phyloP scores from a whole-genome alignment of 2,329 filamentous ascomycete species.

The Westerdykella aurantiaca region DNA sequence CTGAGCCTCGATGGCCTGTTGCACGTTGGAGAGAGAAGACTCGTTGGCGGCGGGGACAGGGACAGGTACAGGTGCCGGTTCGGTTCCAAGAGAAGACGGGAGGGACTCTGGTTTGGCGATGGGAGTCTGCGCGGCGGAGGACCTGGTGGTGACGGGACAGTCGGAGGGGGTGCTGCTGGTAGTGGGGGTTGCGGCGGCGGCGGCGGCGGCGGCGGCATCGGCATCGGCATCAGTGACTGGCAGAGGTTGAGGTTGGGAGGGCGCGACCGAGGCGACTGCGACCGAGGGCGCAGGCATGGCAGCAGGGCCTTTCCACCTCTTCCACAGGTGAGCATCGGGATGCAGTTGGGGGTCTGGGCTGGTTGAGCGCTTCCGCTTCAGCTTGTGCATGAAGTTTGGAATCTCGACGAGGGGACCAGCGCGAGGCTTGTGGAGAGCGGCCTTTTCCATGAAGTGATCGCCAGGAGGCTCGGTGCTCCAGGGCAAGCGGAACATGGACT shows the following conservation, averaged over 20 bases:
- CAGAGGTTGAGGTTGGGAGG: not conserved
- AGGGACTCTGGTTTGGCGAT: slow-evolving; percentile 17
- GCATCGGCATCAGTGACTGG: not conserved
- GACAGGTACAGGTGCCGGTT: slow-evolving; percentile 12
- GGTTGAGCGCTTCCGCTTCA: slow-evolving; percentile 55
- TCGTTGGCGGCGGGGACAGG: slow-evolving; percentile 18
- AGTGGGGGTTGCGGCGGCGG: not conserved
- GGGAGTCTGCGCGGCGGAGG: slow-evolving; percentile 16
- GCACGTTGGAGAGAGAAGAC: slow-evolving; percentile 46
- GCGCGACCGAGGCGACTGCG: slow-evolving; percentile 6
- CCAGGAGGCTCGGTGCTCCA: slow-evolving; percentile 42
- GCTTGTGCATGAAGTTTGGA: slow-evolving; percentile 42
- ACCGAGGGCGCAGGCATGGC: slow-evolving; percentile 11
- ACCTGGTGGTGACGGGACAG: no score
- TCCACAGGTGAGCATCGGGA: slow-evolving; percentile 32
- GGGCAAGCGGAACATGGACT: slow-evolving; percentile 48
- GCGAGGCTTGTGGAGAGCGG: slow-evolving; percentile 39
- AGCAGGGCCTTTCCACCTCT: slow-evolving; percentile 34
- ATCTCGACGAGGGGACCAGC: slow-evolving; percentile 43
- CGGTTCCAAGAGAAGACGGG: slow-evolving; percentile 5
- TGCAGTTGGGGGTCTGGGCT: slow-evolving; percentile 39
- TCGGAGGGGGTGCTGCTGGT: not conserved
- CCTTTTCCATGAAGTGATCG: slow-evolving; percentile 42
- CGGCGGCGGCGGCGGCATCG: not conserved
- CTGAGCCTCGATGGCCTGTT: slow-evolving; percentile 74